Percentiles rank a stretch among this genome's conserved stretches.
These are phyloP conservation scores for Trichophyton mentagrophytes DNA, from an alignment of 2,329 filamentous ascomycete species.

Conservation along the genomic window DNA sequence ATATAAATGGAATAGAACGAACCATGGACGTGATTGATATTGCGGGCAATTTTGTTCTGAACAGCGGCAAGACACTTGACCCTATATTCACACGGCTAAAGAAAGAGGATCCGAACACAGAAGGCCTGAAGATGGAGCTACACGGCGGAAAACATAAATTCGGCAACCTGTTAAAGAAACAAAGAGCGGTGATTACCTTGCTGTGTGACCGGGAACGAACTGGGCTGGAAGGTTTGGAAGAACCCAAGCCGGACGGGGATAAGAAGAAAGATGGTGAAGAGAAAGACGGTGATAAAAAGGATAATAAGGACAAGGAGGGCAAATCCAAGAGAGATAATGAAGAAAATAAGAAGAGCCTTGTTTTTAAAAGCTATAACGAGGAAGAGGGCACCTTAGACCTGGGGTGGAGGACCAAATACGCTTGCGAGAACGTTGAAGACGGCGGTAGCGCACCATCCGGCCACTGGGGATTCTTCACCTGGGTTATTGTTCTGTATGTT, in stretches of 20 bases:
- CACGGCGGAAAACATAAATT: conserved; percentile 39
- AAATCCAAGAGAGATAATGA: conserved; percentile 13
- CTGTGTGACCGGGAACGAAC: conserved; percentile 61
- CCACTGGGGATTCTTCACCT: conserved; percentile 93
- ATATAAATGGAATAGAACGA: conserved; percentile 16
- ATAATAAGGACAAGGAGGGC: conserved; percentile 21
- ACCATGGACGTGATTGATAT: conserved; percentile 21
- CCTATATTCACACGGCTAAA: conserved; percentile 52
- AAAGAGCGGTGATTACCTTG: conserved; percentile 70
- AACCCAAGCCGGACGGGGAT: conserved; percentile 16
- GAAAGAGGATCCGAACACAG: conserved; percentile 47
- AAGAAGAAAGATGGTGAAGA: conserved; percentile 18
- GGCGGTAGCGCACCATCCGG: conserved; percentile 32
- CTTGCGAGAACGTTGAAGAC: conserved; percentile 46
- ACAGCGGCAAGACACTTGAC: conserved; percentile 29
- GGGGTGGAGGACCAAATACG: conserved; percentile 78
- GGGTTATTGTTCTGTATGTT: conserved; percentile 82
- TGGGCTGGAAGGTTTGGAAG: conserved; percentile 48
- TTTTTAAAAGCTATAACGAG: conserved; percentile 61
- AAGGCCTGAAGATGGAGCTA: conserved; percentile 59
- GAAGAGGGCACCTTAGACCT: conserved; percentile 55
- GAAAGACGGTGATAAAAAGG: conserved; percentile 17
- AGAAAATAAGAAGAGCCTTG: conserved; percentile 46
- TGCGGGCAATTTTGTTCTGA: conserved; percentile 19
- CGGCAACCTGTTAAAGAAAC: conserved; percentile 33